Evolutionary conservation across 225 moss, liverwort and hornwort species (phyloP), one percentile per base, ranked within the genome.

Genomic region (Polytrichum commune): DNA sequence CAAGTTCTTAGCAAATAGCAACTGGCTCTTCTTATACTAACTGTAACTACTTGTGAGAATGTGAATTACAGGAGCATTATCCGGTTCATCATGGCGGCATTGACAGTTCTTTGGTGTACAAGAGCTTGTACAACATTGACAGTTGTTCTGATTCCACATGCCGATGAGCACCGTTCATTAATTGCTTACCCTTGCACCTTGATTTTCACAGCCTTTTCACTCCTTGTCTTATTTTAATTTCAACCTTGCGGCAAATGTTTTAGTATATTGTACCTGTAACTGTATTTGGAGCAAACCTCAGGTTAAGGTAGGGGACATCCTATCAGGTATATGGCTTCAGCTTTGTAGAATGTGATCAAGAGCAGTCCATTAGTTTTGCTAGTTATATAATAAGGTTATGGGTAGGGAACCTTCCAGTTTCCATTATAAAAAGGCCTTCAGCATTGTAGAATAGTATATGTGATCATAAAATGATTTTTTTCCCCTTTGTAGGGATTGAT

Each of bases 141-240:
- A 74, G 85, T 85, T 20, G 88, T 82, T 58, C 79, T 93, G 26
- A 85, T 90, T 25, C 97, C 97, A 5, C 91, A 88, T 68, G 91
- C 93, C 13, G 90, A 87, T 29, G 95, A 93, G 72, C 89, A 91
- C 33, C 85, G 90, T 58, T 78, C 89, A 22, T 71, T 97, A 68
- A 89, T 96, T 27, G 96, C 93, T 29, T 96, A 96, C 73, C 92
- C 96, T 10, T 93, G 93, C 69, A 86, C 78, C 64, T 81, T 96
- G 73, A 86, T 96, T 22, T 96, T 83, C 30, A 72, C 83, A 23
- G 91, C 93, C 27, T 91, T 97, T 63, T 79, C 93, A 23, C 88
- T 97, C 64, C 86, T 97, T 19, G 85, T 97, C 71, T 54, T 91
- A 64, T 93, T 91, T 57, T 88, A 54, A 16, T 16, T 24, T 63